Conservation (phyloP, 352 stramenopile genomes). For the Blastocystis sp. region DNA sequence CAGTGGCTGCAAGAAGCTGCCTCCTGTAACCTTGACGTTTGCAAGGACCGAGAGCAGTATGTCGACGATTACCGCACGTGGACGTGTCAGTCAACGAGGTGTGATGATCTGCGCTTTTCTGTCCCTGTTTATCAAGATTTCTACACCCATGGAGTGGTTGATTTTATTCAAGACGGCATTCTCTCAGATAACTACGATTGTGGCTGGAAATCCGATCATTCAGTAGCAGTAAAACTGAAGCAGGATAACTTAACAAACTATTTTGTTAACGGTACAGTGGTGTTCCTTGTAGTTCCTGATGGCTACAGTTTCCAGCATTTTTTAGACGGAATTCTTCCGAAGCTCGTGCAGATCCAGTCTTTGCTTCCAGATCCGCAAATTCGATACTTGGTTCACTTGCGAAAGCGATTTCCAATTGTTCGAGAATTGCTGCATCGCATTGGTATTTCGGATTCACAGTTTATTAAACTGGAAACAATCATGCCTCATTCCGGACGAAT, state of each 20-base stretch:
- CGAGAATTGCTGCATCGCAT: constrained; percentile 10
- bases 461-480: not conserved
- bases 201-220: not conserved
- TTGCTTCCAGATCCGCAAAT: constrained; percentile 15
- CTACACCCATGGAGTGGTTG: not conserved
- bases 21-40: too few species aligned
- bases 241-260: not conserved
- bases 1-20: too few species aligned
- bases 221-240: not conserved
- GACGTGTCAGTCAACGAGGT: too few species aligned
- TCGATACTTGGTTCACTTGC: constrained; percentile 17
- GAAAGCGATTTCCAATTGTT: not conserved
- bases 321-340: constrained; percentile 31
- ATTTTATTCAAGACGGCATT: not conserved
- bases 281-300: constrained; percentile 14
- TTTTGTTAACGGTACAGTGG: not conserved
- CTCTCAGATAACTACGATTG: constrained; percentile 24
- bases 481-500: not conserved
- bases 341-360: constrained; percentile 51
- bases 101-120: too few species aligned
- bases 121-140: too few species aligned
- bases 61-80: too few species aligned
- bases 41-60: too few species aligned
- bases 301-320: constrained; percentile 50
- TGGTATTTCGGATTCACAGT: not conserved